Percentiles rank a stretch among this genome's conserved stretches.
Evolutionary conservation across 2,329 filamentous ascomycete species (phyloP).

Genomic region (Microcyclosporella mali): DNA sequence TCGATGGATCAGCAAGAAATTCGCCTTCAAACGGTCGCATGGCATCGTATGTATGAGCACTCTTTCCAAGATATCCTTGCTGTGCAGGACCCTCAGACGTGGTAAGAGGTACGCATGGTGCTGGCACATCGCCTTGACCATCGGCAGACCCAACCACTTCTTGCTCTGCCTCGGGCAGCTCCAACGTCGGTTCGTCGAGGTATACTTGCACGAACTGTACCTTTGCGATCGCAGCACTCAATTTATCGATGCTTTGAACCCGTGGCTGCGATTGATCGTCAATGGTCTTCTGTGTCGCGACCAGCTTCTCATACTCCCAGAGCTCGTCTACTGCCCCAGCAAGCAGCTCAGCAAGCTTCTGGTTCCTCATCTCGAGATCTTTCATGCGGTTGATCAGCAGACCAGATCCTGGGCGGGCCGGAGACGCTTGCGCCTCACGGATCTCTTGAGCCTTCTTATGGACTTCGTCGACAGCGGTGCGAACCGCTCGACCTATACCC

Average conservation of each 20-base stretch:
- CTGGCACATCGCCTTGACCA: not conserved
- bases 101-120: not conserved
- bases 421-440: slow-evolving; percentile 41
- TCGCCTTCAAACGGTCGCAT: no score
- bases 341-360: slow-evolving; percentile 61
- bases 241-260: slow-evolving; percentile 33
- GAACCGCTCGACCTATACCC: slow-evolving; percentile 71
- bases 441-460: slow-evolving; percentile 66
- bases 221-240: slow-evolving; percentile 45
- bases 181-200: slow-evolving; percentile 41
- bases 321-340: slow-evolving; percentile 60
- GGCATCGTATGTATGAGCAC: no score
- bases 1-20: slow-evolving; percentile 12
- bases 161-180: slow-evolving; percentile 36
- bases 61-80: no score
- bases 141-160: not conserved
- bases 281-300: slow-evolving; percentile 34
- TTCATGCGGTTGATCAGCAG: slow-evolving; percentile 34
- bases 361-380: slow-evolving; percentile 59
- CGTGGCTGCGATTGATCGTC: slow-evolving; percentile 24
- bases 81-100: no score
- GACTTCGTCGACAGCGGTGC: slow-evolving; percentile 76
- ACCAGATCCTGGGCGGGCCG: slow-evolving; percentile 37
- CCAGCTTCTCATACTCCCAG: slow-evolving; percentile 51
- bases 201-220: slow-evolving; percentile 49